Evolutionary conservation across 2,329 filamentous ascomycete species (phyloP), one percentile per base, ranked within the genome.

Genomic region (Verticillium nonalfalfae): DNA sequence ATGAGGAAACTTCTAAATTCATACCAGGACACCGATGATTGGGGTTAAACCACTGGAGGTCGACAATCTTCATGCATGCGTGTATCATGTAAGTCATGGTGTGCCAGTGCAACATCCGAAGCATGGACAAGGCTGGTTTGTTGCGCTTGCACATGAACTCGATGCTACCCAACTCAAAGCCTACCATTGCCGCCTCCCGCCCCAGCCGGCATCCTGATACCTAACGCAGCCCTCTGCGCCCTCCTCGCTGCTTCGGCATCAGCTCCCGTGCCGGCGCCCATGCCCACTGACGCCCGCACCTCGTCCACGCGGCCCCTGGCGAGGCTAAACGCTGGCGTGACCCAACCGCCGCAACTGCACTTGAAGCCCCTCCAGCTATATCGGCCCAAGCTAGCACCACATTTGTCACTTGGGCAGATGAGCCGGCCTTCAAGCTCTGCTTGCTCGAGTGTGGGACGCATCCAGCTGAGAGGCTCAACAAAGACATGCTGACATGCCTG

Each of bases 341-440:
- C 83, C 94, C 95, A 98, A 64, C 89, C 86, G 40, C 89, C 87
- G 74, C 95, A 99, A 71, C 87, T 95, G 77, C 95, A 99, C 73
- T 87, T 88, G 82, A 97, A 89, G 14, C 95, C 95, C 73, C 96
- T 92, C 95, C 95, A 99, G 59, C 94, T 90, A 72, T 97, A 99
- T 68, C 95, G 90, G 45, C 95, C 95, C 57, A 98, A 86, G 59
- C 91, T 92, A 50, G 90, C 87, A 56, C 85, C 86, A 74, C 95
- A 99, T 70, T 89, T 90, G 9, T 73, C 62, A 67, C 88, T 90
- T 10, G 95, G 94, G 70, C 95, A 99, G 62, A 87, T 85, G 36
- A 99, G 80, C 10, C 94, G 87, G 31, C 95, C 95, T 63, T 93
- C 91, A 31, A 98, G 81, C 64, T 88, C 85, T 34, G 91, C 93